phyloP scores from a whole-genome alignment of 1,139 yeast species.

The Kodamaea arcana region DNA sequence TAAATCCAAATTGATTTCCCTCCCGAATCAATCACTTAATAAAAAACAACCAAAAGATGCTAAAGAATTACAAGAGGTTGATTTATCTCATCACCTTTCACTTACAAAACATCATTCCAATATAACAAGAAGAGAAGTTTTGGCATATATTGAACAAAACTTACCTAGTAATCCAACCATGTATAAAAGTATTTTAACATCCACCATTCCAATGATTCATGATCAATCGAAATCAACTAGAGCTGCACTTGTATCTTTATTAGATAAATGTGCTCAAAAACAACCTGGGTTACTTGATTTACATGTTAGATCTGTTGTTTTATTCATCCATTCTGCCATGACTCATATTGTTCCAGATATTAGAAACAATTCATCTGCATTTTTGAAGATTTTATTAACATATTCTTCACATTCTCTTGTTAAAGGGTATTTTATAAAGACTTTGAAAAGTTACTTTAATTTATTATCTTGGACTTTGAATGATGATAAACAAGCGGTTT shows the following conservation, averaged over 20 bases:
- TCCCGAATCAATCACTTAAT: constrained; percentile 52
- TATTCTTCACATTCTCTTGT: constrained; percentile 47
- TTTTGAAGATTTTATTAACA: constrained; percentile 52
- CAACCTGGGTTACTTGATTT: constrained; percentile 60
- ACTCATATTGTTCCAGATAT: constrained; percentile 80
- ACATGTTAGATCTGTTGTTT: constrained; percentile 61
- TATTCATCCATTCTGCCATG: constrained; percentile 91
- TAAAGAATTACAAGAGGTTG: constrained; percentile 29
- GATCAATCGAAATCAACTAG: constrained; percentile 69
- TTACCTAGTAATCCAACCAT: constrained; percentile 49
- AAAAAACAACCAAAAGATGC: constrained; percentile 12
- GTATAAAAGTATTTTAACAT: constrained; percentile 54
- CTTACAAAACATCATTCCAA: constrained; percentile 76
- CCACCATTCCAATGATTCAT: constrained; percentile 54
- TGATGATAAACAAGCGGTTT: constrained; percentile 39
- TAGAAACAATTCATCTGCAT: constrained; percentile 65
- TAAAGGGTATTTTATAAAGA: constrained; percentile 54
- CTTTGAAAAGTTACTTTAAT: constrained; percentile 52
- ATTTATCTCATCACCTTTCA: constrained; percentile 56
- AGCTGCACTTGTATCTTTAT: constrained; percentile 49
- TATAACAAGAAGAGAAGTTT: constrained; percentile 69
- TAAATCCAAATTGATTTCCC: constrained; percentile 64
- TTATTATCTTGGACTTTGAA: constrained; percentile 59
- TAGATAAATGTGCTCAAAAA: constrained; percentile 45
- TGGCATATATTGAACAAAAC: constrained; percentile 45